Percentiles rank a stretch among this genome's conserved stretches.
Conservation (phyloP, 1,139 yeast genomes). For the Scheffersomyces titani region DNA sequence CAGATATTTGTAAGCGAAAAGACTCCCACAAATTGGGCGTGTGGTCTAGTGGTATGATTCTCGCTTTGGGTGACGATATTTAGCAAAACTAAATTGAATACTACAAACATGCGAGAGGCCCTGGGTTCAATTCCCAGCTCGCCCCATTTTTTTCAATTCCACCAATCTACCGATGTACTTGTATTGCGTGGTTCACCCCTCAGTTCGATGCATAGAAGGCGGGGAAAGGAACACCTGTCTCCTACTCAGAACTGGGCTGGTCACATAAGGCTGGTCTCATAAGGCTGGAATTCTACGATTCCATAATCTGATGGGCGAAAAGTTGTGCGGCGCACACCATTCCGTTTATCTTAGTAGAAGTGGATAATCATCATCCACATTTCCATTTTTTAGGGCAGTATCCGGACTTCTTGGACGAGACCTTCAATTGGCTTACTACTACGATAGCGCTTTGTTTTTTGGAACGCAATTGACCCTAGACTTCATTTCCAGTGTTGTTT, state of each 20-base stretch:
- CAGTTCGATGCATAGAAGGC: neutral
- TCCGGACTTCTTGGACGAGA: neutral
- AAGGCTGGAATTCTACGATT: neutral
- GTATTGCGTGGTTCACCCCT: neutral
- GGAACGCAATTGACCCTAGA: neutral
- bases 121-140: constrained; percentile 36
- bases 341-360: neutral
- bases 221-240: neutral
- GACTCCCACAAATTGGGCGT: constrained; percentile 14
- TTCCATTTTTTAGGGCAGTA: neutral
- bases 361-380: neutral
- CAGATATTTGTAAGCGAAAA: too few relatives aligned
- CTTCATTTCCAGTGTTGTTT: neutral
- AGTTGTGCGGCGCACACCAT: neutral
- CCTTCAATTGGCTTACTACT: neutral
- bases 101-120: constrained; percentile 31
- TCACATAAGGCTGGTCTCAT: too few relatives aligned
- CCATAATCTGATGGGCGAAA: neutral
- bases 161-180: neutral
- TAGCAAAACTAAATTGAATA: constrained; percentile 9
- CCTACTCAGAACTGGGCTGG: too few relatives aligned
- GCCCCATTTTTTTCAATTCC: constrained; percentile 20
- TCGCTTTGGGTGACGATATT: constrained; percentile 26
- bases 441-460: neutral
- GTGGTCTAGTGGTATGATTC: constrained; percentile 33